Evolutionary conservation across 257 asterid genomes (phyloP).

Genomic region (Ballota nigra): DNA sequence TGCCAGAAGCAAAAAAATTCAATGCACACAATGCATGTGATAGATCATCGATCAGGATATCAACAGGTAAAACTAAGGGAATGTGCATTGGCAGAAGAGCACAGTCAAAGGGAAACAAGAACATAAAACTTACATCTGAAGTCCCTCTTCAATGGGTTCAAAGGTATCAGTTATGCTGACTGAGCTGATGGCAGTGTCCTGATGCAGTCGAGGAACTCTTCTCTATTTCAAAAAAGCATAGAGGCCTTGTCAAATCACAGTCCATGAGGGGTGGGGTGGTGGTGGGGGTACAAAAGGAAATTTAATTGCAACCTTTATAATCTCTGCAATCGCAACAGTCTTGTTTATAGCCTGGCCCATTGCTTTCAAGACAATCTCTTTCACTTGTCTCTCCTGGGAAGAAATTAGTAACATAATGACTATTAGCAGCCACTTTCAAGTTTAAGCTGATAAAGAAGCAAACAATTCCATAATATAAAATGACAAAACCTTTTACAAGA

Average conservation of each 20-base stretch:
- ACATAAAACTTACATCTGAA: slow-evolving; percentile 63
- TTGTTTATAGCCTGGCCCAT: slow-evolving; percentile 97
- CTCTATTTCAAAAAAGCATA: slow-evolving; percentile 43
- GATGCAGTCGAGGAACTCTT: slow-evolving; percentile 81
- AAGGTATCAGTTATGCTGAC: slow-evolving; percentile 85
- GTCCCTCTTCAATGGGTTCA: slow-evolving; percentile 99
- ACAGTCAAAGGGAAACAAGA: not conserved
- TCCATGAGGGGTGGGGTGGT: not conserved
- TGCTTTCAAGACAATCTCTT: slow-evolving; percentile 86
- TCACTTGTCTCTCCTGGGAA: slow-evolving; percentile 67
- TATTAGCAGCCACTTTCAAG: not conserved
- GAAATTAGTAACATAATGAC: not conserved
- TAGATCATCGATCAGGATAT: not conserved
- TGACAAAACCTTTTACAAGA: not conserved
- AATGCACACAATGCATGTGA: not conserved
- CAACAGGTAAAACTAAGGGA: not conserved
- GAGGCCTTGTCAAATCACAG: slow-evolving; percentile 9
- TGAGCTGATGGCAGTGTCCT: slow-evolving; percentile 85
- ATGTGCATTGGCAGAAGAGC: not conserved
- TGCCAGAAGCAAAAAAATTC: not conserved
- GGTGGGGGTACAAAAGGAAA: not conserved
- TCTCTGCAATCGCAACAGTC: slow-evolving; percentile 81
- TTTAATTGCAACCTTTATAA: slow-evolving; percentile 55
- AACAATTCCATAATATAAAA: not conserved
- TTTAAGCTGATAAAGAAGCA: not conserved